Evolutionary conservation across 257 asterid species (phyloP), one percentile per base, ranked within the genome.

Genomic region (Lithospermum erythrorhizon): DNA sequence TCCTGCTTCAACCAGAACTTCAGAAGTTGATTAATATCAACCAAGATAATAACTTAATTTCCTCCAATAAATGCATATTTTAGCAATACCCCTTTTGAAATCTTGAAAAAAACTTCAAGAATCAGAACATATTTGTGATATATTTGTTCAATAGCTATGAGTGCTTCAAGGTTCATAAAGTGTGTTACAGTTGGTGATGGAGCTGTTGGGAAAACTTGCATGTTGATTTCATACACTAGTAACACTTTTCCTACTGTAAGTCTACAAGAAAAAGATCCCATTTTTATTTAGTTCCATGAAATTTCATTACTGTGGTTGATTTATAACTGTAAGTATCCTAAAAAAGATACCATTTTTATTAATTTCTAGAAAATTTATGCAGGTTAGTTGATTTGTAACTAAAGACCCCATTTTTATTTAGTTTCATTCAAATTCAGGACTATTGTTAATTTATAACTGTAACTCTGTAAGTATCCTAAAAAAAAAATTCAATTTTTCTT

Each of bases 161-260:
- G 88, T 66, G 88, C 85, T 25, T 76, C 88, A 57, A 79, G 81
- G 67, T 82, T 82, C 85, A 82, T 82, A 63, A 82, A 82, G 76
- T 82, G 88, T 65, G 88, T 82, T 21, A 82, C 88, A 52, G 88
- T 82, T 3, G 88, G 88, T 58, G 88, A 82, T 57, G 88, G 88
- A 63, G 88, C 88, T 67, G 88, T 82, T 17, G 88, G 88, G 58
- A 82, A 82, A 72, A 82, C 88, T 19, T 79, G 85, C 51, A 82
- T 79, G 62, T 72, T 79, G 83, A 82, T 82, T 66, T 82, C 87
- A 66, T 82, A 82, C 68, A 82, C 87, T 69, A 82, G 87, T 81
- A 82, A 82, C 72, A 76, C 82, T 56, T 56, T 56, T 17, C 60
- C 60, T 22, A 56, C 60, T 56, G 60, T 56, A 24, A 56, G 60